Percentiles rank a stretch among this genome's conserved stretches.
phyloP scores from a whole-genome alignment of 129 eudicot species.

The Oenanthe sinensis region DNA sequence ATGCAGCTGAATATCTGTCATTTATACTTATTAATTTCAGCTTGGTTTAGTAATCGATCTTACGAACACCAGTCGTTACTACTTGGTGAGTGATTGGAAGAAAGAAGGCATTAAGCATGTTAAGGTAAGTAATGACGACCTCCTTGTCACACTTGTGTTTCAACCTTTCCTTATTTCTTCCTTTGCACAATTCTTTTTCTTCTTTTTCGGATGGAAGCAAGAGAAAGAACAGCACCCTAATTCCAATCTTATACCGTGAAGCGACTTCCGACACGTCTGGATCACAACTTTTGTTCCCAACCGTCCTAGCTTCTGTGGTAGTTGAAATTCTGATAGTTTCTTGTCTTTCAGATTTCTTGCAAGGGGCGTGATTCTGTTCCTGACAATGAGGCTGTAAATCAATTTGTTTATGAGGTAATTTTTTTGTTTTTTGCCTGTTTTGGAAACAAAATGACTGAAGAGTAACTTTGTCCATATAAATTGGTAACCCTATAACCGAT shows the following conservation, averaged over 20 bases:
- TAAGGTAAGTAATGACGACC: conserved; percentile 48
- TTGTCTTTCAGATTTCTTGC: conserved; percentile 63
- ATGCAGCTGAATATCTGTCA: not conserved
- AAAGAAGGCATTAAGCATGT: conserved; percentile 94
- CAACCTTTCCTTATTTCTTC: not conserved
- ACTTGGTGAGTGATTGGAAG: conserved; percentile 58
- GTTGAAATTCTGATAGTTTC: conserved; percentile 7
- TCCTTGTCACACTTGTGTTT: conserved; percentile 13
- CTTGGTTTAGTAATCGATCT: conserved; percentile 93
- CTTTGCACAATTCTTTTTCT: not conserved
- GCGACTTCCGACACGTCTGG: not conserved
- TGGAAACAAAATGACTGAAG: not conserved
- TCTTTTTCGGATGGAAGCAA: not conserved
- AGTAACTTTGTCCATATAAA: not conserved
- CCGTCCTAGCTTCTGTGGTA: conserved; percentile 3
- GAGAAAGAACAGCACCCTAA: not conserved
- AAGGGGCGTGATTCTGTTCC: conserved; percentile 99
- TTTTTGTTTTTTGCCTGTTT: conserved; percentile 4
- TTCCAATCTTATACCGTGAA: not conserved
- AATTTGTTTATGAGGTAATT: conserved; percentile 74
- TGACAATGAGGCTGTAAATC: conserved; percentile 88
- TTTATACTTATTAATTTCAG: conserved; percentile 36
- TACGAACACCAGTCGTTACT: conserved; percentile 93
- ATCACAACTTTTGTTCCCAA: not conserved
- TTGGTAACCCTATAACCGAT: not conserved